Base-by-base conservation (phyloP, 2,329 filamentous ascomycete genomes). In the Lomentospora prolificans region DNA sequence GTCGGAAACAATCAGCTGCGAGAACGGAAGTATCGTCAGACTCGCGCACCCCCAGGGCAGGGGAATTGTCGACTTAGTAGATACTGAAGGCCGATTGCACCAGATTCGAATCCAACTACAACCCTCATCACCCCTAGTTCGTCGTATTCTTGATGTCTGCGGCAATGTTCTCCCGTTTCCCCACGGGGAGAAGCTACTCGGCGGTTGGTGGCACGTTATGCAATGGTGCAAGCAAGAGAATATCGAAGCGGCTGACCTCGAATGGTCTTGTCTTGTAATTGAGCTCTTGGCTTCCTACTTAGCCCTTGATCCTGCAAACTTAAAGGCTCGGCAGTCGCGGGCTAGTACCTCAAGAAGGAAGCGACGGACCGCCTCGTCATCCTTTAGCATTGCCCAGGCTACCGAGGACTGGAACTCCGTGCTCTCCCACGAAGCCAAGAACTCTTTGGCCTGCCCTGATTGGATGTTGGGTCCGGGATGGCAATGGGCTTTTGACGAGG, bases 141-240 rank as follows among this genome's bases (percentile, higher is more conserved):
- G 73, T 27, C 81, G 75, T 55, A 71, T 84, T 7, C 70, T 91
- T 7, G 74, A 80, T 30, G 71, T 81, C 14, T 86, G 85, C 64
- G 79, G 79, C 57, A 83, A 85, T 60, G 77, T 87, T 31, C 66
- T 90, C 27, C 80, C 81, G 5, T 72, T 81, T 19, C 73, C 76
- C 0, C 74, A 79, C 41, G 81, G 70, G 58, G 85, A 74, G 71
- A 87, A 74, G 25, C 70, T 90, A 8, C 70, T 88, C 57, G 77
- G 84, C 8, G 82, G 79, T 2, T 91, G 87, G 86, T 87, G 87
- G 79, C 84, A 89, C 64, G 76, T 81, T 19, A 79, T 87, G 69
- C 80, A 82, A 59, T 92, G 87, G 87, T 72, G 89, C 41, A 71
- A 72, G 28, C 64, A 69, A 9, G 75, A 77, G 56, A 72, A 75